These are phyloP conservation scores for Microbotryum lychnidis-dioicae DNA, from an alignment of 1,284 basidiomycete genomes.

Conservation along the genomic window DNA sequence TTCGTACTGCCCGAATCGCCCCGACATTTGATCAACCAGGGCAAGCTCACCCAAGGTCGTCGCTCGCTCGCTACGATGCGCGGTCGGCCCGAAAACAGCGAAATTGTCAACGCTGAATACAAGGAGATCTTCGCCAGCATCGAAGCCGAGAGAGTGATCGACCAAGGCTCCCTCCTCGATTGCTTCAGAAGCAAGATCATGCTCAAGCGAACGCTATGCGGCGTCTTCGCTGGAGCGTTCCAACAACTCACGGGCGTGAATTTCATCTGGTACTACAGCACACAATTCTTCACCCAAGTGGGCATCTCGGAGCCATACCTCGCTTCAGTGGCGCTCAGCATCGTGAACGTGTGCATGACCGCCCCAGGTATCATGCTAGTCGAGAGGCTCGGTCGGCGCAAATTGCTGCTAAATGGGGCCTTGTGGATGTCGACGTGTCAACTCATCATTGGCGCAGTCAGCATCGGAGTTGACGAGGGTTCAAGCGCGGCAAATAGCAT, in stretches of 20 bases:
- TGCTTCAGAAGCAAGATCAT: background rate
- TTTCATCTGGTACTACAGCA: conserved; percentile 1
- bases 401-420: background rate
- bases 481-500: background rate
- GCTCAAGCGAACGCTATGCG: conserved; percentile 7
- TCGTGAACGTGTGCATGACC: conserved; percentile 2
- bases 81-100: conserved; percentile 26
- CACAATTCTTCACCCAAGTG: background rate
- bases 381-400: conserved; percentile 7
- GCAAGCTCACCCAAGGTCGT: conserved; percentile 24
- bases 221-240: conserved; percentile 24
- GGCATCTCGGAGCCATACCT: background rate
- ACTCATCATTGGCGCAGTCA: conserved; percentile 8
- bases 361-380: conserved; percentile 4
- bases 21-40: conserved; percentile 31
- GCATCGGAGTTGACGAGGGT: background rate
- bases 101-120: conserved; percentile 27
- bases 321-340: background rate
- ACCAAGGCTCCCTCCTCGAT: background rate
- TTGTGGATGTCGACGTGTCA: background rate
- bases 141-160: conserved; percentile 8
- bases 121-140: conserved; percentile 26
- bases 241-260: conserved; percentile 30
- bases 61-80: conserved; percentile 26
- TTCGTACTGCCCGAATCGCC: conserved; percentile 22